A percentile compares a stretch with the other conserved stretches of the same genome.
phyloP scores from a whole-genome alignment of 208 protist species.

The Kentomonas sorsogonicus region DNA sequence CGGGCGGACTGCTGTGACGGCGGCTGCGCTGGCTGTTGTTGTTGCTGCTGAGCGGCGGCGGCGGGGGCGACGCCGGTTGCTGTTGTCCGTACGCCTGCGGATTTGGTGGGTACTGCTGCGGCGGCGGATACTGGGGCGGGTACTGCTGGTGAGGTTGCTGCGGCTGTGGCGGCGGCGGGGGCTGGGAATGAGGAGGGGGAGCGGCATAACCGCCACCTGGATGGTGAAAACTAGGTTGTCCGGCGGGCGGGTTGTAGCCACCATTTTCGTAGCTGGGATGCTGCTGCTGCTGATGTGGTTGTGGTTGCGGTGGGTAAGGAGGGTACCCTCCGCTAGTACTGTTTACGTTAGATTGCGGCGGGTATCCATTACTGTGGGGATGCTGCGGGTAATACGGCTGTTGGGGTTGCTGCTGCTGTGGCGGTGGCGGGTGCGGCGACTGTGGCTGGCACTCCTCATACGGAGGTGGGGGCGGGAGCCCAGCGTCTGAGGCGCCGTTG shows the following conservation, averaged over 20 bases:
- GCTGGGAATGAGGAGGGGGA: background rate
- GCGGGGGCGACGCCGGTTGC: background rate
- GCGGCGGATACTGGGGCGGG: background rate
- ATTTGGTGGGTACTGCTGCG: constrained; percentile 1
- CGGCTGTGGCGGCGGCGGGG: background rate
- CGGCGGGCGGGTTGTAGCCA: no score
- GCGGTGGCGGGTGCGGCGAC: background rate
- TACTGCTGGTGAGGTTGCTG: background rate
- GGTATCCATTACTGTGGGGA: no score
- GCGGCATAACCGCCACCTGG: background rate
- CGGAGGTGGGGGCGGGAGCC: background rate
- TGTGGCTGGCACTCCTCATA: background rate
- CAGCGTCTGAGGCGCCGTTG: constrained; percentile 19
- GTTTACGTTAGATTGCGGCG: no score
- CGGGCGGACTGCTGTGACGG: constrained; percentile 8
- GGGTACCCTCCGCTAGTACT: no score
- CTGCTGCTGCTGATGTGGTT: no score
- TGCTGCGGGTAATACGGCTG: background rate
- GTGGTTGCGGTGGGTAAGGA: no score
- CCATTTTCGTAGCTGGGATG: no score
- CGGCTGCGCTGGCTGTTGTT: background rate
- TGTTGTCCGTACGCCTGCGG: background rate
- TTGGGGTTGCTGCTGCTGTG: background rate
- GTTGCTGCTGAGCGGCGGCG: background rate
- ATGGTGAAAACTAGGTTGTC: no score